These are phyloP conservation scores for Ustilago hordei DNA, from an alignment of 1,284 basidiomycete species.

Conservation along the genomic window DNA sequence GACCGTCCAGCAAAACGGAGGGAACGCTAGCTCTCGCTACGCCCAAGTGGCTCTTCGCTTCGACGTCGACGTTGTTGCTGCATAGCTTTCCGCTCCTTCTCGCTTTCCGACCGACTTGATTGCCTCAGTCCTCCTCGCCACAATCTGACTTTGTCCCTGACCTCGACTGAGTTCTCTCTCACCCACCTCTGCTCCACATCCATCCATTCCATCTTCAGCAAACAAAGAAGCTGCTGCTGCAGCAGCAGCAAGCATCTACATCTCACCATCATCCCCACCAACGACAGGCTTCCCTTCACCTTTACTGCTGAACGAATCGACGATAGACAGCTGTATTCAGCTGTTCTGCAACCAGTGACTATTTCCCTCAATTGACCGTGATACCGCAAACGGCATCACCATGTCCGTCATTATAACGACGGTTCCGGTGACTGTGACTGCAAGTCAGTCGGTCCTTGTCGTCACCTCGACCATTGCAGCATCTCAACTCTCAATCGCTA, in stretches of 20 bases:
- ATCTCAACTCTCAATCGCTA: constrained; percentile 17
- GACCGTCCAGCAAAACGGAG: neutral
- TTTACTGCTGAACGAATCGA: neutral
- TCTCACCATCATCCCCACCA: neutral
- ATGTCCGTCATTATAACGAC: constrained; percentile 32
- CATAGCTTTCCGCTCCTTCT: neutral
- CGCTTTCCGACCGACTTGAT: constrained; percentile 3
- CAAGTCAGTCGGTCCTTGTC: constrained; percentile 31
- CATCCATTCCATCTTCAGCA: neutral
- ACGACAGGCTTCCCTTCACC: neutral
- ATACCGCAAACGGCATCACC: neutral
- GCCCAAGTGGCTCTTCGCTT: neutral
- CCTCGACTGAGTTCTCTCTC: neutral
- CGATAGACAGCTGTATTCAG: neutral
- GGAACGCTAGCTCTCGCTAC: neutral
- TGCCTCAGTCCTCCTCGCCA: neutral
- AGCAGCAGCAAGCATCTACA: neutral
- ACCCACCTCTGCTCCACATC: neutral
- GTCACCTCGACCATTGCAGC: constrained; percentile 38
- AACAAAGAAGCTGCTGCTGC: neutral
- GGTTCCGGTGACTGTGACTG: constrained; percentile 26
- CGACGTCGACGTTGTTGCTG: neutral
- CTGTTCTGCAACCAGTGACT: neutral
- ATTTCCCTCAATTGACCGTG: neutral
- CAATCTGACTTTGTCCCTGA: neutral